These are phyloP conservation scores for Styphnolobium japonicum DNA, from an alignment of 306 rosid species.

Conservation along the genomic window DNA sequence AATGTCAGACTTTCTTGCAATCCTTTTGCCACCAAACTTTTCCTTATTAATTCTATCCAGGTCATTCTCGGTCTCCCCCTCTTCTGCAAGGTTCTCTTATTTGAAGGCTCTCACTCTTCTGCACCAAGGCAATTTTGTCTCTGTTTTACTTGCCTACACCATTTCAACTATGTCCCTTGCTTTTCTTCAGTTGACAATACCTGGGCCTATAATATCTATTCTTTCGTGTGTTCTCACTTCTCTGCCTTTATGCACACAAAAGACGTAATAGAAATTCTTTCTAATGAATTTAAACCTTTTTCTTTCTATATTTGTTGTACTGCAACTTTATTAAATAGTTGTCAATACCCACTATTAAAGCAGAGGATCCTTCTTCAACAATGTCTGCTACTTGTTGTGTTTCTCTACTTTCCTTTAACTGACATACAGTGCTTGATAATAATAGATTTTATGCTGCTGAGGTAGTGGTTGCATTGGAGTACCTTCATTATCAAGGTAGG, in stretches of 20 bases:
- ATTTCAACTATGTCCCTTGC: not conserved
- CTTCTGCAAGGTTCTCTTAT: too few species aligned
- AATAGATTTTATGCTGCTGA: conserved; percentile 85
- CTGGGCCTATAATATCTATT: not conserved
- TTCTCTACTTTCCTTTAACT: conserved; percentile 19
- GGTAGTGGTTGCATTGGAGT: conserved; percentile 87
- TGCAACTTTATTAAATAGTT: not conserved
- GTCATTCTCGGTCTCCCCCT: not conserved
- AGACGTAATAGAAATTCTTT: not conserved
- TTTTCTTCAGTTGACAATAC: not conserved
- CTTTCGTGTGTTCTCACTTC: not conserved
- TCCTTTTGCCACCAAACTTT: not conserved
- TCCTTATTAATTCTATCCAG: not conserved
- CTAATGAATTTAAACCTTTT: not conserved
- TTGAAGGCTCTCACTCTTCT: too few species aligned
- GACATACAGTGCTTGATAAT: conserved; percentile 11
- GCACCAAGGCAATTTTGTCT: not conserved
- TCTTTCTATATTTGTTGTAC: not conserved
- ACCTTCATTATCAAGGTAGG: conserved; percentile 94
- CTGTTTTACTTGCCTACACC: not conserved
- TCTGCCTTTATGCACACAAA: not conserved
- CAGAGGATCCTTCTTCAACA: not conserved
- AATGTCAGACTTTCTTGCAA: not conserved
- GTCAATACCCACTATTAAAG: not conserved
- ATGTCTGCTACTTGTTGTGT: not conserved